Base-by-base conservation (phyloP, 495 filamentous ascomycete genomes). In the Penicillium longicatenatum region DNA sequence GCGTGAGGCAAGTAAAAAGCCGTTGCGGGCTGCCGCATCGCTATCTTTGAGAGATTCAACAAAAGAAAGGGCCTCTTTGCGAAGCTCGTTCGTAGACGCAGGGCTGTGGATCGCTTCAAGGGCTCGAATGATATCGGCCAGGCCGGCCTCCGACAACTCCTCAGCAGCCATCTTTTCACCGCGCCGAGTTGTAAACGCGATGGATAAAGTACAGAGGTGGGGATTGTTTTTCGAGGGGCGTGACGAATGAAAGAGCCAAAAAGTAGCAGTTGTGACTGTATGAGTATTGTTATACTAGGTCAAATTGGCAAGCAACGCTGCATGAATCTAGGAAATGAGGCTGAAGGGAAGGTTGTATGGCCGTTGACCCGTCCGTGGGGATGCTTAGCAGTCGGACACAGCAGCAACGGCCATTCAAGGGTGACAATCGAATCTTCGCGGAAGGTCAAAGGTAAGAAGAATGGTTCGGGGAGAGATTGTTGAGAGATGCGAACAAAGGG, bases 61-160 rank as follows among this genome's bases (percentile, higher is more conserved):
- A 69, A 89, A 96, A 8, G 80, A 65, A 51, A 91, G 84, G 39
- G 94, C 94, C 64, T 95, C 81, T 68, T 89, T 83, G 47, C 94
- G 92, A n/a, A 87, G 76, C 50, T 89, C 84, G 74, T 97, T 97
- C 50, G 87, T 78, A 22, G 91, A 93, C 52, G 86, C 80, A 20
- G 93, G 86, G 62, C 84, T 87, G 76, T 98, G 92, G 52, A 96
- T 87, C 57, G 93, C 84, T 46, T 93, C 81, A 54, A 99, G 81
- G 24, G 95, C 94, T 53, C 88, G 82, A 68, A 91, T 82, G 51
- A 98, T 92, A 45, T 78, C 75, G 62, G 73, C 68, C 70, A 79
- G 74, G 60, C 72, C 66, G 58, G 70, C 67, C 52, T 76, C 75
- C 16, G 73, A 71, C 54, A 78, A 63, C 50, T 73, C 73, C 55